phyloP scores from a whole-genome alignment of 257 asterid genomes.

The Parsonsia alboflavescens region DNA sequence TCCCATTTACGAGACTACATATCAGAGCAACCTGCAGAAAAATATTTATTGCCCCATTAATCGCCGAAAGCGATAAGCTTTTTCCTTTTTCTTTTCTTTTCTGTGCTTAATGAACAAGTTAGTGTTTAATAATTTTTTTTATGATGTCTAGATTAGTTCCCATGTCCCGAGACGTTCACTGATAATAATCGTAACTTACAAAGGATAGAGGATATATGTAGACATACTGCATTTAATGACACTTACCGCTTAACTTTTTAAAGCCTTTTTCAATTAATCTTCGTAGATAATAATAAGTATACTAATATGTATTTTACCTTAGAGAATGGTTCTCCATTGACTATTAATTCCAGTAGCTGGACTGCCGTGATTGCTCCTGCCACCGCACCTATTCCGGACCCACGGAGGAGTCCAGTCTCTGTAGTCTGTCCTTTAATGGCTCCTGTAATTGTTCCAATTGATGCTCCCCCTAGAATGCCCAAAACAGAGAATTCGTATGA shows the following conservation, averaged over 20 bases:
- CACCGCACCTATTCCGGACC: slow-evolving; percentile 83
- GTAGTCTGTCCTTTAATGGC: slow-evolving; percentile 93
- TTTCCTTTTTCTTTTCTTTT: too few relatives aligned
- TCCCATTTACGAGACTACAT: slow-evolving; percentile 77
- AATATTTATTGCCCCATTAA: background rate
- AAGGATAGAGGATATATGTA: too few relatives aligned
- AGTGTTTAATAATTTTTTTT: too few relatives aligned
- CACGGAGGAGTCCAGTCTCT: slow-evolving; percentile 80
- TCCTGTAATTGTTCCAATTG: slow-evolving; percentile 65
- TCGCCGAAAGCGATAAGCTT: background rate
- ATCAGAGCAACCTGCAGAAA: slow-evolving; percentile 72
- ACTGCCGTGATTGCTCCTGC: slow-evolving; percentile 84
- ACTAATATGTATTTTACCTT: slow-evolving; percentile 40
- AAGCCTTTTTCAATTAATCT: too few relatives aligned
- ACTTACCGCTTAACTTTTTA: too few relatives aligned
- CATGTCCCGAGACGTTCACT: too few relatives aligned
- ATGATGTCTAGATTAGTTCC: too few relatives aligned
- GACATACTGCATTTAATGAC: too few relatives aligned
- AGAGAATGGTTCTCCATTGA: slow-evolving; percentile 79
- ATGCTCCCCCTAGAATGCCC: slow-evolving; percentile 63
- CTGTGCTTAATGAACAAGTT: too few relatives aligned
- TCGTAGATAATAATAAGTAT: background rate
- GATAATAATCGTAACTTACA: too few relatives aligned
- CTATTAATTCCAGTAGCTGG: slow-evolving; percentile 66
- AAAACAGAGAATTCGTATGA: background rate